Evolutionary conservation across 495 filamentous ascomycete genomes (phyloP), one percentile per base, ranked within the genome.

Genomic region (Penicillium parvum): DNA sequence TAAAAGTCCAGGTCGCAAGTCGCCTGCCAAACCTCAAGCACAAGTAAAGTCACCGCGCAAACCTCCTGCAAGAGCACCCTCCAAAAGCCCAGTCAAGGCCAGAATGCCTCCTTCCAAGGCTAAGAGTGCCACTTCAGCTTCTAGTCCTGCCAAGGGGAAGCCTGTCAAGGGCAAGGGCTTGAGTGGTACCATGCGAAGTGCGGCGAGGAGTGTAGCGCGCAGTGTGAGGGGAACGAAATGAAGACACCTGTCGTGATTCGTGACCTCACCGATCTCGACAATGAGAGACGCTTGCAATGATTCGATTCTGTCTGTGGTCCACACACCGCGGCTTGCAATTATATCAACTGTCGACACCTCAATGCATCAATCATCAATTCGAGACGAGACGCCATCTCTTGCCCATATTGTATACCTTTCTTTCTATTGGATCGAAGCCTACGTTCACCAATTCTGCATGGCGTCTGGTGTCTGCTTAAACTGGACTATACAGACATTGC

Each of bases 191-290:
- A 37, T 63, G 26, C 54, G 52, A 20, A 49, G 15, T 11, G 53
- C 43, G 10, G 54, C 49, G 30, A 43, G 37, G 15, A 56, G 33
- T 4, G 38, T 49, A 18, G 44, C 50, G 9, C 52, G 41, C 10
- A 37, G 47, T 20, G 45, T 56, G 12, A 56, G 51, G 35, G 56
- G 43, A 12, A 39, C 34, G 36, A 47, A 43, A 37, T 49, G 18
- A 44, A 28, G 12, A 8, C 12, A 15, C 4, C 12, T 14, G 16
- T 15, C 2, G n/a, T n/a, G n/a, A n/a, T n/a, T n/a, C n/a, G n/a
- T n/a, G n/a, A n/a, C n/a, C n/a, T n/a, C n/a, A n/a, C n/a, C n/a
- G n/a, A n/a, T n/a, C n/a, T n/a, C n/a, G n/a, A n/a, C n/a, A n/a
- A n/a, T n/a, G n/a, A n/a, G n/a, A n/a, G n/a, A n/a, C n/a, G n/a